Evolutionary conservation across 176 grass and related monocot species (phyloP).

Genomic region (Triticum aestivum): DNA sequence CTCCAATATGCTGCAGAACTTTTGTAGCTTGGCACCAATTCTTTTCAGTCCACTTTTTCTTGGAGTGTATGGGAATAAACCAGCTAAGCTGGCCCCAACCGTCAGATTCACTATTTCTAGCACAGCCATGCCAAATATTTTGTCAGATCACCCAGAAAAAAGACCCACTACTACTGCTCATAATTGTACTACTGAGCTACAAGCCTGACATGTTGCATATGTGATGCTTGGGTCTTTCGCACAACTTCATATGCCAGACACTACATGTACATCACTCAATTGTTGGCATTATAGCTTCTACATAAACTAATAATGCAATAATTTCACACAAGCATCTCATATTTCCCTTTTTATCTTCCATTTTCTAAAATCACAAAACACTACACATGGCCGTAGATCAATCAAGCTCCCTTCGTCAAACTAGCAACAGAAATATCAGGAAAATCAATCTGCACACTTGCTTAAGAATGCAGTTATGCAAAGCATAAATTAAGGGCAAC

Average conservation of each 20-base stretch:
- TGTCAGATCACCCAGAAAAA: neutral
- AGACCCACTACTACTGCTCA: conserved; percentile 11
- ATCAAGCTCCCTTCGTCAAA: conserved; percentile 2
- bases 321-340: conserved; percentile 15
- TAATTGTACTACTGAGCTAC: conserved; percentile 8
- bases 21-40: neutral
- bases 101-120: conserved; percentile 11
- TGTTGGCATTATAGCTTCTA: conserved; percentile 23
- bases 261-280: conserved; percentile 1
- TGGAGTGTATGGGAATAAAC: neutral
- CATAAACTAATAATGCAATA: neutral
- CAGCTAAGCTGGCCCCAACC: neutral
- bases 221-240: conserved; percentile 15
- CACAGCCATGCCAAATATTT: neutral
- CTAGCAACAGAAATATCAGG: neutral
- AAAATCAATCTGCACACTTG: neutral
- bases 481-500: conserved; percentile 13
- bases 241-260: neutral
- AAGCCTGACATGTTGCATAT: conserved; percentile 18
- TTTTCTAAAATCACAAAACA: conserved; percentile 10
- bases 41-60: neutral
- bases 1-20: neutral
- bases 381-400: neutral
- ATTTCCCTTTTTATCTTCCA: conserved; percentile 16
- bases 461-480: neutral